Evolutionary conservation across 2,329 filamentous ascomycete species (phyloP), one percentile per base, ranked within the genome.

Genomic region (Lecanicillium sp.): DNA sequence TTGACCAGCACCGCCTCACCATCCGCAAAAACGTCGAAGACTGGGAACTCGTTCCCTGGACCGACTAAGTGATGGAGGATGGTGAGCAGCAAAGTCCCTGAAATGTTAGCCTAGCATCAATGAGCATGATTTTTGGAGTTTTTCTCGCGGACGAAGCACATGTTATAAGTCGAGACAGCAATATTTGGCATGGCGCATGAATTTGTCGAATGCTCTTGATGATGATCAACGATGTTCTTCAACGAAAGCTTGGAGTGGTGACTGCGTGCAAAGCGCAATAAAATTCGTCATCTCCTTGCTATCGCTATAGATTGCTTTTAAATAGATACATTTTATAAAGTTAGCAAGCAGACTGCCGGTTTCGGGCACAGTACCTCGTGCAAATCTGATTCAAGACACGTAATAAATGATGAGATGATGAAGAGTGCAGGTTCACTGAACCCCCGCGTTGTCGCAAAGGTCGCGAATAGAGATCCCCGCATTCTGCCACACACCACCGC

Each of bases 1-100:
- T 88, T 51, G 79, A 84, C 52, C 78, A 83, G 47, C 71, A 80
- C 51, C 75, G 74, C 41, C 64, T 94, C 51, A 73, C 76, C 27
- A 73, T 95, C 45, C 67, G 70, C 17, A 79, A 90, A 52, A 74
- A 73, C 14, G 75, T 73, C 28, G 57, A 68, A 46, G 69, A 63
- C 32, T 92, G 84, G 79, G 67, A 73, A 36, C 70, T 86, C 46
- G 61, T 62, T 29, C 65, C 73, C 29, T 85, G 80, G 80, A 56
- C 58, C 34, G 38, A 38, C n/a, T 37, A 29, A 8, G 39, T 32
- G 27, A 30, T 20, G 13, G n/a, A 25, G 22, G 22, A 6, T 11
- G 6, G 22, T 11, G 22, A 25, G 22, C 7, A 25, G 22, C 22
- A 11, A 25, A 11, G 6, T 11, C 22, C 22, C 22, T 25, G 22